Conservation (phyloP, 2,329 filamentous ascomycete species). For the Calcarisporium arbuscula region DNA sequence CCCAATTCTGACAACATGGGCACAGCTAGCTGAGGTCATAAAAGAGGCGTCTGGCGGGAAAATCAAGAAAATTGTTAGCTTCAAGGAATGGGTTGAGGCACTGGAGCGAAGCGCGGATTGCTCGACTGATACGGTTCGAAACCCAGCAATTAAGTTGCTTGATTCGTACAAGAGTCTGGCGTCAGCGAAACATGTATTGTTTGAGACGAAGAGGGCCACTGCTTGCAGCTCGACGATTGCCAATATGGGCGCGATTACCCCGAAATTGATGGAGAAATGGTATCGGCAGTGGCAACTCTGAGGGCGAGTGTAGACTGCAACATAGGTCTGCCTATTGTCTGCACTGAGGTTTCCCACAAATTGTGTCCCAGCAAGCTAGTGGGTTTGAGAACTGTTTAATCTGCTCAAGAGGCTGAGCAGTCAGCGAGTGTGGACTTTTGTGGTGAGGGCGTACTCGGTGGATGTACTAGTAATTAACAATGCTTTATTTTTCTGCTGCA, state of each 20-base stretch:
- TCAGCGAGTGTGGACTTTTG: too few relatives aligned
- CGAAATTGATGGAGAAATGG: constrained; percentile 40
- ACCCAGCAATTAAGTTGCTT: constrained; percentile 46
- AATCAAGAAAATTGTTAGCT: constrained; percentile 31
- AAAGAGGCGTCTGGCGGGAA: constrained; percentile 32
- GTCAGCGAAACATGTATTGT: constrained; percentile 24
- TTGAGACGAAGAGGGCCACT: constrained; percentile 34
- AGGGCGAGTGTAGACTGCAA: too few relatives aligned
- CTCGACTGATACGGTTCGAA: constrained; percentile 31
- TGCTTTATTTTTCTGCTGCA: too few relatives aligned
- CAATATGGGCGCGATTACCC: constrained; percentile 31
- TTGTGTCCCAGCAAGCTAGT: too few relatives aligned
- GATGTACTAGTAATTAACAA: too few relatives aligned
- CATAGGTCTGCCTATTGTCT: too few relatives aligned
- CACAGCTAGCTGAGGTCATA: constrained; percentile 31
- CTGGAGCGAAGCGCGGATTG: constrained; percentile 34
- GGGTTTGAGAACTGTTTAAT: too few relatives aligned
- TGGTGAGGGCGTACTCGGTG: too few relatives aligned
- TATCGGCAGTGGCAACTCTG: constrained; percentile 44
- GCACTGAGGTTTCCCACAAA: too few relatives aligned
- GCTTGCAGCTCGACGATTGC: constrained; percentile 35
- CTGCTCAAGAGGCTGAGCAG: too few relatives aligned
- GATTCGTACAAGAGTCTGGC: constrained; percentile 39
- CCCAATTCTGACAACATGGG: constrained; percentile 34
- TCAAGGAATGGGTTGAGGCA: constrained; percentile 38